Conservation (phyloP, 73 alveolate genomes). For the Paramecium tetraurelia region DNA sequence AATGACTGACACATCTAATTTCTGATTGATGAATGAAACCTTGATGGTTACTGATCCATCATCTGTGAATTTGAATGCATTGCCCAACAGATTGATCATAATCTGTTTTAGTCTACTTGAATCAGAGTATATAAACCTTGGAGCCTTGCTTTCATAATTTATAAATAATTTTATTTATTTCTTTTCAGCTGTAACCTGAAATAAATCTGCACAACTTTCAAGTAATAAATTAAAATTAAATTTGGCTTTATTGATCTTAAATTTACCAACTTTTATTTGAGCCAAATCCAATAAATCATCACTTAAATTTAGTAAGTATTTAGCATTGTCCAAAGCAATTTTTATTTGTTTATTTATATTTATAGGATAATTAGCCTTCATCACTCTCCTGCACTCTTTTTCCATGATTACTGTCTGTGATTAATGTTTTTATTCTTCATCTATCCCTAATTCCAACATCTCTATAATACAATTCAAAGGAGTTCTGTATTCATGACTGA, state of each 20-base stretch:
- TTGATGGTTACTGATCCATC: neutral
- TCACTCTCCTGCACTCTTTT: neutral
- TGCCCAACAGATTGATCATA: conserved; percentile 8
- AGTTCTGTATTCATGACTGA: conserved; percentile 56
- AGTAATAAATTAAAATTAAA: conserved; percentile 41
- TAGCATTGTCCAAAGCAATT: conserved; percentile 52
- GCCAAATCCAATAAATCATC: conserved; percentile 60
- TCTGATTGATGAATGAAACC: neutral
- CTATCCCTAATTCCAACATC: conserved; percentile 41
- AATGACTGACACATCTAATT: neutral
- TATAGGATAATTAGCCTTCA: neutral
- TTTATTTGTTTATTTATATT: neutral
- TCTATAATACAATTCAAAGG: conserved; percentile 53
- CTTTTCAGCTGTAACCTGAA: conserved; percentile 55
- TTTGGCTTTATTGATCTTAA: conserved; percentile 41
- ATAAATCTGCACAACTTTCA: conserved; percentile 20
- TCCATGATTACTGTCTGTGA: neutral
- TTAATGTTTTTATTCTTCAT: conserved; percentile 36
- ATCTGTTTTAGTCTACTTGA: conserved; percentile 1
- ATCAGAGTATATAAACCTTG: conserved; percentile 30
- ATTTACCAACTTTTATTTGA: conserved; percentile 53
- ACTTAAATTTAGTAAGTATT: conserved; percentile 42
- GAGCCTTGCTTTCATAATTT: conserved; percentile 33
- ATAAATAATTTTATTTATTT: neutral
- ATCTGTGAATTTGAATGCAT: conserved; percentile 45